phyloP scores from a whole-genome alignment of 306 rosid genomes.

The Cucumis sativus region DNA sequence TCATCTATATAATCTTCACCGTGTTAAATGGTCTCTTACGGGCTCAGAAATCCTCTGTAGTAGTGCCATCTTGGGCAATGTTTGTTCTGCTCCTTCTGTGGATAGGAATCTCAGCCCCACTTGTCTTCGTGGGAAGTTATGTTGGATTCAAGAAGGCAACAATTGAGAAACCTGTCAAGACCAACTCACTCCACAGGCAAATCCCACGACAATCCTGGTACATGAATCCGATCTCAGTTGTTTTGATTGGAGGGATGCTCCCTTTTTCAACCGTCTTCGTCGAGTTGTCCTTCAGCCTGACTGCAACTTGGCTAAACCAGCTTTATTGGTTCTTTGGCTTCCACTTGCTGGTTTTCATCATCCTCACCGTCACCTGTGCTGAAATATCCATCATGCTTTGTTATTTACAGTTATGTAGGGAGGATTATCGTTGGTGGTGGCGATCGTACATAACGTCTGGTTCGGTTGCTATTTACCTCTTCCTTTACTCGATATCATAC shows the following conservation, averaged over 20 bases:
- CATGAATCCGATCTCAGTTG: constrained; percentile 50
- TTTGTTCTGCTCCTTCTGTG: constrained; percentile 50
- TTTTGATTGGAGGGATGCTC: constrained; percentile 59
- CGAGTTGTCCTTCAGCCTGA: constrained; percentile 61
- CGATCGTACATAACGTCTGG: constrained; percentile 62
- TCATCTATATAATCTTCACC: constrained; percentile 37
- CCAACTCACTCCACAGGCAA: constrained; percentile 61
- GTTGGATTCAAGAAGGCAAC: constrained; percentile 61
- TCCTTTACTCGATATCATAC: constrained; percentile 54
- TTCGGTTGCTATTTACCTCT: constrained; percentile 57
- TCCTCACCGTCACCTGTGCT: constrained; percentile 55
- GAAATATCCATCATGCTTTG: constrained; percentile 62
- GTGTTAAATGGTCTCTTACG: constrained; percentile 45
- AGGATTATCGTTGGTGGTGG: constrained; percentile 82
- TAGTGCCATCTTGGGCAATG: constrained; percentile 63
- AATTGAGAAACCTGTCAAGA: constrained; percentile 62
- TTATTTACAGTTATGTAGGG: constrained; percentile 70
- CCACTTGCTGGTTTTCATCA: constrained; percentile 58
- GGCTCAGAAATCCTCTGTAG: constrained; percentile 67
- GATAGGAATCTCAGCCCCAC: constrained; percentile 66
- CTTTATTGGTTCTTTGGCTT: constrained; percentile 63
- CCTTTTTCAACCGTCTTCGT: constrained; percentile 67
- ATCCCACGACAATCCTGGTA: constrained; percentile 77
- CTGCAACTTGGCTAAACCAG: constrained; percentile 70
- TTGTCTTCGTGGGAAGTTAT: constrained; percentile 65